Percentiles rank a stretch among this genome's conserved stretches.
phyloP scores from a whole-genome alignment of 176 grass and related monocot genomes.

The Paspalum vaginatum region DNA sequence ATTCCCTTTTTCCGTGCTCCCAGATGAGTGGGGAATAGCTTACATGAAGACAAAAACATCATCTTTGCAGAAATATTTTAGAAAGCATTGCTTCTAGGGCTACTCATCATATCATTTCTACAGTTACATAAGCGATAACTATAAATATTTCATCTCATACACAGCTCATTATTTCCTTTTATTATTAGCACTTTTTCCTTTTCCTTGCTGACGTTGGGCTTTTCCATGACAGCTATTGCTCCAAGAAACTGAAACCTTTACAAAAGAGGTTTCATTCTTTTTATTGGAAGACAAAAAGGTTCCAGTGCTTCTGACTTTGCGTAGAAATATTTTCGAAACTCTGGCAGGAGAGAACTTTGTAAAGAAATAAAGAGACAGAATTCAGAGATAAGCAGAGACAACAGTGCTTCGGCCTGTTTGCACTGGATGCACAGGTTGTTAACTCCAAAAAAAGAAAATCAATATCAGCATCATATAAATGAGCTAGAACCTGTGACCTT shows the following conservation, averaged over 20 bases:
- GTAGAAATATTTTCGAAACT: not conserved
- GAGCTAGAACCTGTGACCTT: not conserved
- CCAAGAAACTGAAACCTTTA: not conserved
- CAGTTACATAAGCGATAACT: not conserved
- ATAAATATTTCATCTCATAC: conserved; percentile 11
- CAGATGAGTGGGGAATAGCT: conserved; percentile 12
- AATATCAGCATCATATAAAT: not conserved
- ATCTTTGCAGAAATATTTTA: not conserved
- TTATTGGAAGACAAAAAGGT: not conserved
- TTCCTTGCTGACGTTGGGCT: not conserved
- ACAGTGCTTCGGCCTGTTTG: not conserved
- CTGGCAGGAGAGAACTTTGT: not conserved
- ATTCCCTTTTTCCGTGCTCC: conserved; percentile 23
- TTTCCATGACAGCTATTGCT: not conserved
- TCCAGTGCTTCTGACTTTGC: not conserved
- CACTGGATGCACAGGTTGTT: not conserved
- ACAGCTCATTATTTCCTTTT: not conserved
- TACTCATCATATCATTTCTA: not conserved
- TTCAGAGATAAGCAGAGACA: not conserved
- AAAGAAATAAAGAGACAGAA: not conserved
- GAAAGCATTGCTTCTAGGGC: not conserved
- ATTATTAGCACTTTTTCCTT: not conserved
- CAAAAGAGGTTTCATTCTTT: no score
- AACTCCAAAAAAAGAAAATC: not conserved
- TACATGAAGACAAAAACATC: conserved; percentile 32